Conservation (phyloP, 148 eudicot species). For the Selenicereus undatus region DNA sequence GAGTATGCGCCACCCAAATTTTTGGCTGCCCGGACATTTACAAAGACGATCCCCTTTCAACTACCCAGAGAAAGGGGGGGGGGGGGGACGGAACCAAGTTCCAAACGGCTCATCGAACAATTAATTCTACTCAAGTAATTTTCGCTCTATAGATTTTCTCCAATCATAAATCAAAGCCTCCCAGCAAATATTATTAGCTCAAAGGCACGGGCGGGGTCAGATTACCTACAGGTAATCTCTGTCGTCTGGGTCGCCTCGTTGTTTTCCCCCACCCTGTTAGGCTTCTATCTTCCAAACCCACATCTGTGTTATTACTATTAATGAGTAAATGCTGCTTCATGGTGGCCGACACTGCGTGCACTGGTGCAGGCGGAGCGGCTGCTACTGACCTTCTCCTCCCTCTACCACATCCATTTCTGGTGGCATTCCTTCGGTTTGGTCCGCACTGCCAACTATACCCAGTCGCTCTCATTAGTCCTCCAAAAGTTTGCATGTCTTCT, state of each 20-base stretch:
- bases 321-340: slow-evolving; percentile 25
- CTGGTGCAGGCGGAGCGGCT: slow-evolving; percentile 28
- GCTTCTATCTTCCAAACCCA: slow-evolving; percentile 57
- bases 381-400: slow-evolving; percentile 46
- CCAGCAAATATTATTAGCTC: slow-evolving; percentile 34
- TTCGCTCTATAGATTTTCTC: slow-evolving; percentile 24
- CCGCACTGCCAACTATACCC: slow-evolving; percentile 71
- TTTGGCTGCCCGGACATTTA: slow-evolving; percentile 38
- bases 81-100: not conserved
- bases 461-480: slow-evolving; percentile 79
- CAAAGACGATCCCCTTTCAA: slow-evolving; percentile 35
- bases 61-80: not conserved
- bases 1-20: slow-evolving; percentile 27
- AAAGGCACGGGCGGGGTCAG: slow-evolving; percentile 37
- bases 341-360: slow-evolving; percentile 21
- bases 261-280: slow-evolving; percentile 91
- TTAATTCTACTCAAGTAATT: slow-evolving; percentile 27
- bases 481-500: slow-evolving; percentile 81
- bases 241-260: slow-evolving; percentile 77
- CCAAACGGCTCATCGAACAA: slow-evolving; percentile 23
- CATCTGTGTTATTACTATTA: slow-evolving; percentile 35
- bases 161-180: slow-evolving; percentile 22
- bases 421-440: slow-evolving; percentile 45
- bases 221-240: slow-evolving; percentile 65
- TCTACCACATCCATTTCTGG: slow-evolving; percentile 46